phyloP scores from a whole-genome alignment of 306 rosid genomes.

The Lathyrus oleraceus region DNA sequence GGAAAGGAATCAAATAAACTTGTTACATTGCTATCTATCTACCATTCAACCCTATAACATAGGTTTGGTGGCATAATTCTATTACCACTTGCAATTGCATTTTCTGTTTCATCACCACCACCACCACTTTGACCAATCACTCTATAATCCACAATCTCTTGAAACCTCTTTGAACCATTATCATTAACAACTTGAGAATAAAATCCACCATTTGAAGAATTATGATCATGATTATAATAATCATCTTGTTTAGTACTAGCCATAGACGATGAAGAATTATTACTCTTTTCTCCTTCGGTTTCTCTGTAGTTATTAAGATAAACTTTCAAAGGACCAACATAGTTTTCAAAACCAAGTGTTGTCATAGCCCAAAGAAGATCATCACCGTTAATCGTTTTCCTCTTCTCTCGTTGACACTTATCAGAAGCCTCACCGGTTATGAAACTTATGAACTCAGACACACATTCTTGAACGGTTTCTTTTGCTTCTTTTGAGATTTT shows the following conservation, averaged over 20 bases:
- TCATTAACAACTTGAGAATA: conserved; percentile 41
- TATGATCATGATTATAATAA: not conserved
- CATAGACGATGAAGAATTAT: not conserved
- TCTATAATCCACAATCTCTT: conserved; percentile 46
- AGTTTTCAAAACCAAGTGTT: conserved; percentile 76
- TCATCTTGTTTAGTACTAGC: conserved; percentile 45
- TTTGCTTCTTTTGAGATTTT: conserved; percentile 88
- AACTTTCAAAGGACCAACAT: conserved; percentile 67
- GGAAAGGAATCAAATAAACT: conserved; percentile 9
- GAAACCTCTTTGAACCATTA: conserved; percentile 34
- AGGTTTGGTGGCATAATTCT: conserved; percentile 49
- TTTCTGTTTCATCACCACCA: conserved; percentile 42
- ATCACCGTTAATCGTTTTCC: conserved; percentile 87
- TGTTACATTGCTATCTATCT: conserved; percentile 30
- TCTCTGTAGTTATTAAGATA: conserved; percentile 77
- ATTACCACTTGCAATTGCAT: conserved; percentile 46
- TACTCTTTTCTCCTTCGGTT: conserved; percentile 65
- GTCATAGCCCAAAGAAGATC: conserved; percentile 95
- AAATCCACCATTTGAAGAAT: conserved; percentile 45
- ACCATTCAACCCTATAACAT: conserved; percentile 68
- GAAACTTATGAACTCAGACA: conserved; percentile 90
- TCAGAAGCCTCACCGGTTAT: conserved; percentile 91
- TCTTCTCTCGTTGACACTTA: conserved; percentile 79
- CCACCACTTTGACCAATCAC: conserved; percentile 33
- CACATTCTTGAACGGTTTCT: conserved; percentile 86